A percentile compares a stretch with the other conserved stretches of the same genome.
Conservation (phyloP, 495 filamentous ascomycete genomes). For the Tetracladium setigerum region DNA sequence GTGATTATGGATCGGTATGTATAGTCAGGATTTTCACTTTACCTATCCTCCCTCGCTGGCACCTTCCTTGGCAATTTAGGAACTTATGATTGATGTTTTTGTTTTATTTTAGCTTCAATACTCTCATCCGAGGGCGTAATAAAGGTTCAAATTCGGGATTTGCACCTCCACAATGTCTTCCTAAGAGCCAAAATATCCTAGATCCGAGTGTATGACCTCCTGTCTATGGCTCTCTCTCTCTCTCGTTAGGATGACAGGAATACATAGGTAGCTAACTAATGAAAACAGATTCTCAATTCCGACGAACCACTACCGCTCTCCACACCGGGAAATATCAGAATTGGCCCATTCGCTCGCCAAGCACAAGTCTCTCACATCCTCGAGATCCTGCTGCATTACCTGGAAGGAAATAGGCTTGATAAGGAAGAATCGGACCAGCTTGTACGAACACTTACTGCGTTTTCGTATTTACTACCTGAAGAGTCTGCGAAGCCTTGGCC, state of each 20-base stretch:
- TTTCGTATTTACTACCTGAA: conserved; percentile 11
- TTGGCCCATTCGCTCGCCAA: conserved; percentile 15
- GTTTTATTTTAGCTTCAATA: too few species aligned
- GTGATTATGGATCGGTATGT: conserved; percentile 13
- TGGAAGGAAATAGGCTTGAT: conserved; percentile 3
- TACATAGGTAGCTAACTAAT: neutral
- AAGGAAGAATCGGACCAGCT: conserved; percentile 11
- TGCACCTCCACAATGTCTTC: too few species aligned
- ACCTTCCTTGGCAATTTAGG: too few species aligned
- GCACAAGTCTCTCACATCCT: conserved; percentile 16
- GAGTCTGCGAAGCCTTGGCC: conserved; percentile 12
- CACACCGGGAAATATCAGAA: conserved; percentile 7
- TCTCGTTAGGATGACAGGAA: too few species aligned
- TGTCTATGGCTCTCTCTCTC: too few species aligned
- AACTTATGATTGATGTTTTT: too few species aligned
- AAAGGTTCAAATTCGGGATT: too few species aligned
- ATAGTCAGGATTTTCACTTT: too few species aligned
- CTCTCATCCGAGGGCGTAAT: too few species aligned
- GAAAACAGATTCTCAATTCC: conserved; percentile 12
- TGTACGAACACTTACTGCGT: conserved; percentile 8
- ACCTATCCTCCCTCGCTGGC: too few species aligned
- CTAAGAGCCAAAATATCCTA: too few species aligned
- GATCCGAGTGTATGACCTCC: too few species aligned
- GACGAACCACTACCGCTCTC: conserved; percentile 10
- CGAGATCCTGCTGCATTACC: conserved; percentile 3